phyloP scores from a whole-genome alignment of 179 eudicot species.

The Amaranthus tricolor region DNA sequence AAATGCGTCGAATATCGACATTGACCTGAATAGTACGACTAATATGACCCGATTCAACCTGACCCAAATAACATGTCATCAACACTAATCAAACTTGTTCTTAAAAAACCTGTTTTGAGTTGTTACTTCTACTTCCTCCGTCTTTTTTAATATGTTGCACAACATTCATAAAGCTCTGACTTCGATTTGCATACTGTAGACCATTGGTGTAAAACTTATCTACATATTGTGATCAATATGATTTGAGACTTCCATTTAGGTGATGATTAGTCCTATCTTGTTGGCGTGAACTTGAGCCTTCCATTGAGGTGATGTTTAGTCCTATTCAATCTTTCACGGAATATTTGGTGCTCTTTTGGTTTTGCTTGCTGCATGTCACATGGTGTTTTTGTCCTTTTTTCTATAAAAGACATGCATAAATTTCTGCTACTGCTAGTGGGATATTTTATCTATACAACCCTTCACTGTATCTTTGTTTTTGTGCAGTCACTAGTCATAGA shows the following conservation, averaged over 20 bases:
- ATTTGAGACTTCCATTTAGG: not conserved
- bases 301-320: not conserved
- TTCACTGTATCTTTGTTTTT: constrained; percentile 3
- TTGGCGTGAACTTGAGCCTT: not conserved
- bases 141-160: no score
- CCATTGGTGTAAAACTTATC: no score
- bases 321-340: not conserved
- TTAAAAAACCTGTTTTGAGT: no score
- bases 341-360: not conserved
- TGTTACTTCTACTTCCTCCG: no score
- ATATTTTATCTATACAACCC: not conserved
- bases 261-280: not conserved
- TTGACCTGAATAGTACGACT: no score
- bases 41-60: no score
- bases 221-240: not conserved
- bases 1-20: no score
- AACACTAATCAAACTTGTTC: no score
- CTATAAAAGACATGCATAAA: not conserved
- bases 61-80: no score
- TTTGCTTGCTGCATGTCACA: constrained; percentile 15
- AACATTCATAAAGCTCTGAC: not conserved
- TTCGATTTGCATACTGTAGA: no score
- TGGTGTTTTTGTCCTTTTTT: not conserved
- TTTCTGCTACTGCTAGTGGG: not conserved
- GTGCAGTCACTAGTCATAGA: not conserved